phyloP scores from a whole-genome alignment of 1,284 basidiomycete genomes.

The Taiwanofungus camphoratus region DNA sequence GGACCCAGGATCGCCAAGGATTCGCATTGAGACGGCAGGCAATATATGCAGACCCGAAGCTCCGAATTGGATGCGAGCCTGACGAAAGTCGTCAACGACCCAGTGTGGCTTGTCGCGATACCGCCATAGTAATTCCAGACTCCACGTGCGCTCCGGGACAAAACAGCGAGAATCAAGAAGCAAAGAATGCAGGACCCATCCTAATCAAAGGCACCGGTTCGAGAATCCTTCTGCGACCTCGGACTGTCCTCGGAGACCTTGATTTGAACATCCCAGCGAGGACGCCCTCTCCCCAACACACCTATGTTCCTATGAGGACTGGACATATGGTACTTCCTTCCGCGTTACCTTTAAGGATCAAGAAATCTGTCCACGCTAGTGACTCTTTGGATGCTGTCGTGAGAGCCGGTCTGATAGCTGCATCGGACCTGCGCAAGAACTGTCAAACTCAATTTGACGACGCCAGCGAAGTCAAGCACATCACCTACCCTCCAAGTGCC shows the following conservation, averaged over 20 bases:
- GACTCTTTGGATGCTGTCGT: slow-evolving; percentile 3
- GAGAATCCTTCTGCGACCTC: background rate
- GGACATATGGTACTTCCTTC: background rate
- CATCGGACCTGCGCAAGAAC: background rate
- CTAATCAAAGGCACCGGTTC: background rate
- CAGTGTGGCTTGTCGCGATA: no score
- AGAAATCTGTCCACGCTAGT: background rate
- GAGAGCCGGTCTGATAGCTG: background rate
- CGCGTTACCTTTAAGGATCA: background rate
- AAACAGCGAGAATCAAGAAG: no score
- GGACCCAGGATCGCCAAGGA: no score
- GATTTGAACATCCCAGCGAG: slow-evolving; percentile 1
- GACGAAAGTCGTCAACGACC: no score
- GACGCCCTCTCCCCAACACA: background rate
- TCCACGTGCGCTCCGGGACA: no score
- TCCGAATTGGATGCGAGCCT: no score
- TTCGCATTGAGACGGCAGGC: no score
- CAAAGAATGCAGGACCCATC: background rate
- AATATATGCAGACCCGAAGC: no score
- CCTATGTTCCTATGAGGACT: no score
- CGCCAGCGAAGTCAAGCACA: no score
- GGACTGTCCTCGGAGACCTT: slow-evolving; percentile 1
- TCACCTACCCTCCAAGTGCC: slow-evolving; percentile 4
- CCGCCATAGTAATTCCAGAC: no score
- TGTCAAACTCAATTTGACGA: background rate